Base-by-base conservation (phyloP, 306 rosid genomes). In the Prunus mira region DNA sequence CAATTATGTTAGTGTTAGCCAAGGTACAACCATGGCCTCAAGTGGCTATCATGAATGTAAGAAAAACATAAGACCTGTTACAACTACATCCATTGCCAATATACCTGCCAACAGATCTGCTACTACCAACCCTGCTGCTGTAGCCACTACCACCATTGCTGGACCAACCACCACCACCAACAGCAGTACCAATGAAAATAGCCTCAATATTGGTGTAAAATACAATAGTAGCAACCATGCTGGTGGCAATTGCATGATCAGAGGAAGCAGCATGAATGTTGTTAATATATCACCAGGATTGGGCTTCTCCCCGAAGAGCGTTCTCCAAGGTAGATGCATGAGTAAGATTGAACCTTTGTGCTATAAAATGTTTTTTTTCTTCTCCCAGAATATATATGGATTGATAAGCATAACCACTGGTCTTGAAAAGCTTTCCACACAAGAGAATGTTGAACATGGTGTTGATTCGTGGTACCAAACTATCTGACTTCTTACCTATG, bases 251-350 rank as follows among this genome's bases (percentile, higher is more conserved):
- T 49, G 75, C 78, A 54, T 18, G 55, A 38, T 64, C 73, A 34
- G 71, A 60, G 76, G 65, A 72, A 78, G 82, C 58, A 61, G 62
- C 52, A 32, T 55, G 15, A 69, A 51, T 82, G 78, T 79, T 66
- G 66, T 76, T 51, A 75, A 32, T 46, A 18, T 79, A 52, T 67
- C 90, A 43, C 76, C 69, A 1, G 85, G 88, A 73, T 75, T 86
- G 41, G 91, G 82, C 71, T 86, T 93, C 86, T 91, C 98, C 49
- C 96, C 96, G 2, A 87, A 61, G 76, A 93, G 96, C 65, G 96
- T 91, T 83, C 93, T 91, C 79, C 93, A 83, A 84, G 96, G 88
- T 87, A 83, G 62, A 47, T 56, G 27, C 54, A 47, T 20, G 79
- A 51, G 75, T 72, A 73, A 25, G 60, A 46, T 13, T 30, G 0